A percentile compares a stretch with the other conserved stretches of the same genome.
Evolutionary conservation across 2,329 filamentous ascomycete species (phyloP).

Genomic region (Phyllosticta paracitricarpa): DNA sequence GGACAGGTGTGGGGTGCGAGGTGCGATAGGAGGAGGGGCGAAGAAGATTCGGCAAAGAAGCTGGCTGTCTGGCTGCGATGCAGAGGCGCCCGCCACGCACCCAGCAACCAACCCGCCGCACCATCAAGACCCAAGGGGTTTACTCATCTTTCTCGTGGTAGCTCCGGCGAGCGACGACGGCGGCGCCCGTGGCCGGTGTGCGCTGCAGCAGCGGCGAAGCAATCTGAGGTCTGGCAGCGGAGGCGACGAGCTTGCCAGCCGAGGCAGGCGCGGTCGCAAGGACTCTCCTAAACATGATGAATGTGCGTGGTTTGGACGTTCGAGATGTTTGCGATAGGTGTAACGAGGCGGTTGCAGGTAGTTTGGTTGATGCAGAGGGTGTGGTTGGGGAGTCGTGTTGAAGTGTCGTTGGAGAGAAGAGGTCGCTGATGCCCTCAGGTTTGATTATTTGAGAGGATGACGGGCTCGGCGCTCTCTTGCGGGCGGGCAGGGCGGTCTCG

Average conservation of each 20-base stretch:
- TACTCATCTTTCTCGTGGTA: conserved; percentile 59
- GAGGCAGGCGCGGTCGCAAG: conserved; percentile 44
- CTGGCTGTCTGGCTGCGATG: not conserved
- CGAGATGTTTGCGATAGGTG: not conserved
- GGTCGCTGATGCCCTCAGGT: not conserved
- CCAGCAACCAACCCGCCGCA: not conserved
- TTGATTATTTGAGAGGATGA: conserved; percentile 11
- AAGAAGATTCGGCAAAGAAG: not conserved
- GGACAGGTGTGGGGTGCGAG: not conserved
- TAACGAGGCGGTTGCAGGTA: conserved; percentile 14
- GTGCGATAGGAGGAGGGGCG: not conserved
- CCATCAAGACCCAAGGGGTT: conserved; percentile 5
- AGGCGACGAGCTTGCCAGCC: conserved; percentile 39
- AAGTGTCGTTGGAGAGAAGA: not conserved
- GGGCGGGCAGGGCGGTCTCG: conserved; percentile 9
- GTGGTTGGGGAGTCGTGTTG: conserved; percentile 18
- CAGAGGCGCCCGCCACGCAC: not conserved
- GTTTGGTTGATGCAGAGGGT: conserved; percentile 12
- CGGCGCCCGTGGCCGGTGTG: conserved; percentile 29
- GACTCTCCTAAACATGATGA: conserved; percentile 49
- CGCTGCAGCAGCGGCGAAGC: conserved; percentile 30
- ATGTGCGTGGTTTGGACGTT: conserved; percentile 3
- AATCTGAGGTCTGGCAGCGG: conserved; percentile 39
- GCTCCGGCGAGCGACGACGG: conserved; percentile 33
- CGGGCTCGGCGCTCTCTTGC: conserved; percentile 2